Base-by-base conservation (phyloP, 768 basidiomycete species). In the Brasilioporus rufonigricans region DNA sequence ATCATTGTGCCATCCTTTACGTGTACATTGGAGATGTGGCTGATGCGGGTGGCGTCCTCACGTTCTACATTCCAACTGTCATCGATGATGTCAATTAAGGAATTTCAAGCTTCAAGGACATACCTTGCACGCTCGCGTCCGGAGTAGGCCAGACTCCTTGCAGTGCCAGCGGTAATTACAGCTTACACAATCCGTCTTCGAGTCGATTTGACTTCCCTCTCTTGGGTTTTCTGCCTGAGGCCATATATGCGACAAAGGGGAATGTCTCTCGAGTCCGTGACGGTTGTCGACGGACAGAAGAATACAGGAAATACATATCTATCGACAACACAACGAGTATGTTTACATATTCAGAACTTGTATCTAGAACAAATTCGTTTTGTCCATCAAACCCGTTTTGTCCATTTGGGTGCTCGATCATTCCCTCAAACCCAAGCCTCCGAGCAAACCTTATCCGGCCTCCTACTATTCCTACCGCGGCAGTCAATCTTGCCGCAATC, bases 1-100 rank as follows among this genome's bases (percentile, higher is more conserved):
- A 84, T 54, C 87, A 93, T 58, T 93, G 91, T 65, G 77, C 90
- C 55, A 93, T 94, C 60, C 78, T 93, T 48, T 94, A 93, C 59
- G 91, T 93, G 50, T 94, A 93, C 65, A 87, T 93, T 41, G 92
- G 92, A 11, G 86, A 91, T 31, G 78, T 86, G 12, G 81, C 82
- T 5, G 85, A 90, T 52, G 83, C 87, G 0, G 89, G 91, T 43
- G 92, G 91, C 3, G 89, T 94, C 39, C 75, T 94, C 58, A 94
- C 92, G 3, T 93, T 89, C 66, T 94, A 93, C 64, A 85, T 94
- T 48, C 92, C 92, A 40, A 88, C 86, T 1, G 81, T 89, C 36
- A 77, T 87, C 43, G 83, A 86, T 40, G 87, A 85, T 52, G 72
- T 70, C 44, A 66, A 64, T 29, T 70, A 40, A 66, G 32, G 41